Conservation (phyloP, 371 early-diverging fungal species). For the Lichtheimia ornata region DNA sequence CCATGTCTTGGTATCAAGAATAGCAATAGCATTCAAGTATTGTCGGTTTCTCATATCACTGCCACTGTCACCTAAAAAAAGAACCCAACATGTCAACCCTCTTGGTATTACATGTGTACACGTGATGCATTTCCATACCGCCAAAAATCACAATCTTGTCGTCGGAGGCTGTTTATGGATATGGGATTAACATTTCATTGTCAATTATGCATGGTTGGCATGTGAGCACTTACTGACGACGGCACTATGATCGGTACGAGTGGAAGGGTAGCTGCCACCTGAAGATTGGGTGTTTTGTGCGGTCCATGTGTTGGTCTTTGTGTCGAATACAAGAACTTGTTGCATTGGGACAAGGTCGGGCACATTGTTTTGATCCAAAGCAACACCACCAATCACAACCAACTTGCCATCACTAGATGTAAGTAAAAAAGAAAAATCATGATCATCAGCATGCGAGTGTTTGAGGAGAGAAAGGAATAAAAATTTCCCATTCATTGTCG, state of each 20-base stretch:
- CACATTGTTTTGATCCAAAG: not conserved
- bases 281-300: slow-evolving; percentile 8
- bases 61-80: slow-evolving; percentile 35
- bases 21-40: slow-evolving; percentile 38
- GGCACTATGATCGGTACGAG: slow-evolving; percentile 32
- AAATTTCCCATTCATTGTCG: not conserved
- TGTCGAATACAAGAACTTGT: slow-evolving; percentile 28
- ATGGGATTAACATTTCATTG: not conserved
- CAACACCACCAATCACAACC: slow-evolving; percentile 46
- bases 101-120: too few relatives aligned
- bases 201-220: not conserved
- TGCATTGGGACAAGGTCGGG: slow-evolving; percentile 14
- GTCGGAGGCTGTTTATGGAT: slow-evolving; percentile 25
- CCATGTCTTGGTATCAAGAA: slow-evolving; percentile 48
- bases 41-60: slow-evolving; percentile 20
- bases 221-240: slow-evolving; percentile 38
- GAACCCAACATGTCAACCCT: not conserved
- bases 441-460: too few relatives aligned
- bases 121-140: slow-evolving; percentile 27
- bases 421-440: too few relatives aligned
- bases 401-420: slow-evolving; percentile 35
- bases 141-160: slow-evolving; percentile 49
- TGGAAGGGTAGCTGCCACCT: slow-evolving; percentile 18
- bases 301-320: slow-evolving; percentile 27
- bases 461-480: slow-evolving; percentile 1